Percentiles rank a stretch among this genome's conserved stretches.
These are phyloP conservation scores for Laburnicola sp. DNA, from an alignment of 2,329 filamentous ascomycete genomes.

Conservation along the genomic window DNA sequence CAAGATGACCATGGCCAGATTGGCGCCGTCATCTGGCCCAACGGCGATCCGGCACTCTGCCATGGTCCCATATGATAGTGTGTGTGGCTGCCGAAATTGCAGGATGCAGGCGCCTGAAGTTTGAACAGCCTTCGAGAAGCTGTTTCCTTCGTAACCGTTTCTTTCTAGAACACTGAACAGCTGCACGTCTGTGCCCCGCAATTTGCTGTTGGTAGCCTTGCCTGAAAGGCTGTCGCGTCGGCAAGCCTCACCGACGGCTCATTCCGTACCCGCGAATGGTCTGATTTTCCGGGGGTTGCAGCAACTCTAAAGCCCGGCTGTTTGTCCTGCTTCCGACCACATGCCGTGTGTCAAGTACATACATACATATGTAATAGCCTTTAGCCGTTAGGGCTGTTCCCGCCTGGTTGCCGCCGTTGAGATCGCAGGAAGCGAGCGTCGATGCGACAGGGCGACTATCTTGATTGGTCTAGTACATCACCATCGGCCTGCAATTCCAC, in stretches of 20 bases:
- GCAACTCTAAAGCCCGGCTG: conserved; percentile 16
- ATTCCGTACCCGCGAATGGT: not conserved
- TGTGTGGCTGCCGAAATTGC: conserved; percentile 22
- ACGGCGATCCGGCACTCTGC: conserved; percentile 28
- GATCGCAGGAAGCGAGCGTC: conserved; percentile 24
- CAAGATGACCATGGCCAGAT: conserved; percentile 16
- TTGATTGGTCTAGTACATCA: conserved; percentile 21
- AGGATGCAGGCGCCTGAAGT: conserved; percentile 5
- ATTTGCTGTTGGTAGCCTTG: conserved; percentile 8
- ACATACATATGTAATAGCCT: conserved; percentile 6
- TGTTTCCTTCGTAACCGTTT: conserved; percentile 22
- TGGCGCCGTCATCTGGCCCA: conserved; percentile 33
- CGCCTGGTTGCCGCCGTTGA: conserved; percentile 27
- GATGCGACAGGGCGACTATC: conserved; percentile 20
- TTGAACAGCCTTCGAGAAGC: conserved; percentile 22
- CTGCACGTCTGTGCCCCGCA: conserved; percentile 1
- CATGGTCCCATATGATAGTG: not conserved
- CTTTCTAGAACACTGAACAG: not conserved
- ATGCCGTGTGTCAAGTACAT: conserved; percentile 10
- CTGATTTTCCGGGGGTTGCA: conserved; percentile 10
- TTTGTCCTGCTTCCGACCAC: conserved; percentile 21
- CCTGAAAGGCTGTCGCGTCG: conserved; percentile 5
- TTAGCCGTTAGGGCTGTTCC: conserved; percentile 30
- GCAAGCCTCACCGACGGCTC: not conserved
- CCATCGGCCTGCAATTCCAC: conserved; percentile 11